These are phyloP conservation scores for Mallotus repandus DNA, from an alignment of 441 rosid species.

Conservation along the genomic window DNA sequence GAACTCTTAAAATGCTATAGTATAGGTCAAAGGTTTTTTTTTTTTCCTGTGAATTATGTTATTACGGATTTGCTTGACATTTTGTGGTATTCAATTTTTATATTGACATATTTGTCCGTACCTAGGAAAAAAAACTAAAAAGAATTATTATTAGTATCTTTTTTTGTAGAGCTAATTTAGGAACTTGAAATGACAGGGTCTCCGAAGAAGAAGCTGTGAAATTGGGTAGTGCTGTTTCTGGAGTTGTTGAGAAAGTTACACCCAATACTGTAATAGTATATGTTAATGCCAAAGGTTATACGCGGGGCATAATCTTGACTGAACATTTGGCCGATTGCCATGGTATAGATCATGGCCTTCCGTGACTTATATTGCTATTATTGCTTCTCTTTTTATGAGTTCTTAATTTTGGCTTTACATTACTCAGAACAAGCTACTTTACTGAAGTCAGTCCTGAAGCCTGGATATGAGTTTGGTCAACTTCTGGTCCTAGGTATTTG, in stretches of 20 bases:
- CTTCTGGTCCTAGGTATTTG: slow-evolving; percentile 83
- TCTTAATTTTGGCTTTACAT: slow-evolving; percentile 28
- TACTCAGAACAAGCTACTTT: slow-evolving; percentile 63
- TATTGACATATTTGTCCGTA: background rate
- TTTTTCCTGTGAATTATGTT: background rate
- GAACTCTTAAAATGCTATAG: background rate
- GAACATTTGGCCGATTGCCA: slow-evolving; percentile 95
- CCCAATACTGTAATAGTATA: slow-evolving; percentile 56
- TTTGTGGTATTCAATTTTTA: background rate
- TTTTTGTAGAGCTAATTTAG: slow-evolving; percentile 14
- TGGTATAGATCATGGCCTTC: slow-evolving; percentile 48
- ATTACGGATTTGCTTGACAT: background rate
- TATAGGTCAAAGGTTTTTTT: background rate
- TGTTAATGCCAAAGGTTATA: slow-evolving; percentile 56
- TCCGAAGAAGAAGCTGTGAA: slow-evolving; percentile 76
- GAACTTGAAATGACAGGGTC: slow-evolving; percentile 44
- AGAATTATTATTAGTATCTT: background rate
- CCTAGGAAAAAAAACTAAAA: slow-evolving; percentile 1
- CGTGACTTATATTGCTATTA: background rate
- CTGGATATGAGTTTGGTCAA: slow-evolving; percentile 82
- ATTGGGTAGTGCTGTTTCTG: slow-evolving; percentile 79
- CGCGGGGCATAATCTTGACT: slow-evolving; percentile 69
- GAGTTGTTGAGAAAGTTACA: slow-evolving; percentile 72
- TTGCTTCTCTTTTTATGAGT: slow-evolving; percentile 18
- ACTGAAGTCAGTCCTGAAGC: slow-evolving; percentile 72